Evolutionary conservation across 257 asterid species (phyloP).

Genomic region (Apocynum venetum): DNA sequence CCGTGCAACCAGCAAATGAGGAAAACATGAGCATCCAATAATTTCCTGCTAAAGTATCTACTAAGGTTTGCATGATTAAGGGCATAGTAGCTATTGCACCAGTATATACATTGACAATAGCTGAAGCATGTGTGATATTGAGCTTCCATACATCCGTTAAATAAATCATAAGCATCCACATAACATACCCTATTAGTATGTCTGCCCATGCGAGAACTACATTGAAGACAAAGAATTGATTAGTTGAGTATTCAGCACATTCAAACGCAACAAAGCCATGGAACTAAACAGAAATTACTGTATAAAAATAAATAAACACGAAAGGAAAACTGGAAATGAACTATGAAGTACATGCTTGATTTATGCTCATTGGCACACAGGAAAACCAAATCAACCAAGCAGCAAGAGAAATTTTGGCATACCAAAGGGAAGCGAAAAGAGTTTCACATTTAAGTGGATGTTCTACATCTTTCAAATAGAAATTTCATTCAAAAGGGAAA

Average conservation of each 20-base stretch:
- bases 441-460: neutral
- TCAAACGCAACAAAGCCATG: neutral
- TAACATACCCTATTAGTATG: slow-evolving; percentile 18
- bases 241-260: neutral
- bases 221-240: neutral
- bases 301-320: neutral
- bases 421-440: neutral
- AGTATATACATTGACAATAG: slow-evolving; percentile 15
- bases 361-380: neutral
- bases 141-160: slow-evolving; percentile 31
- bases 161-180: slow-evolving; percentile 30
- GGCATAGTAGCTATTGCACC: slow-evolving; percentile 13
- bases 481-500: neutral
- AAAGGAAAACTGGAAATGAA: neutral
- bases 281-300: neutral
- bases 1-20: slow-evolving; percentile 18
- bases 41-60: slow-evolving; percentile 14
- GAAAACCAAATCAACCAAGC: neutral
- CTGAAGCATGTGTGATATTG: slow-evolving; percentile 27
- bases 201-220: slow-evolving; percentile 26
- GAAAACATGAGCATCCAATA: slow-evolving; percentile 26
- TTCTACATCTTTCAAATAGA: neutral
- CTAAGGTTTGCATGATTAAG: slow-evolving; percentile 13
- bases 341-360: neutral
- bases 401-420: neutral